Conservation (phyloP, 2,329 filamentous ascomycete species). For the Hypoxylon rubiginosum region DNA sequence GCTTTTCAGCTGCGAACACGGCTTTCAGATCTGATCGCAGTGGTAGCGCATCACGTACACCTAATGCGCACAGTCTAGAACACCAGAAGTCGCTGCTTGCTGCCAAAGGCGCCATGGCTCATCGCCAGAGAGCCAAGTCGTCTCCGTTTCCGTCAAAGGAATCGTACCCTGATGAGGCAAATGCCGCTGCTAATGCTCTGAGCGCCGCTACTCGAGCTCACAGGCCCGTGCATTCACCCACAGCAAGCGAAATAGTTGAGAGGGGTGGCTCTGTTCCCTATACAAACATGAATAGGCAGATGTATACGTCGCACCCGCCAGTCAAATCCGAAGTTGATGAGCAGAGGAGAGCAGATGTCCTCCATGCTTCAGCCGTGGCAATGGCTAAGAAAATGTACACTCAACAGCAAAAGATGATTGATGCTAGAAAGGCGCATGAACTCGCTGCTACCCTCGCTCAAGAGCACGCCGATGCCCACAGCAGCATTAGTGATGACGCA, state of each 20-base stretch:
- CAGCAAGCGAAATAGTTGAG: conserved; percentile 63
- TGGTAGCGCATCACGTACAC: conserved; percentile 56
- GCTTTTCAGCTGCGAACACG: conserved; percentile 77
- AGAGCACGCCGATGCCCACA: conserved; percentile 51
- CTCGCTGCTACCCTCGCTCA: conserved; percentile 47
- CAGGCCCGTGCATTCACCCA: conserved; percentile 61
- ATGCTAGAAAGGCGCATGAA: conserved; percentile 60
- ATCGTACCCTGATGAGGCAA: conserved; percentile 68
- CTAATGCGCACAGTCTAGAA: conserved; percentile 61
- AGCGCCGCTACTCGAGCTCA: conserved; percentile 80
- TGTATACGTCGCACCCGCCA: conserved; percentile 83
- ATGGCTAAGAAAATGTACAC: conserved; percentile 92
- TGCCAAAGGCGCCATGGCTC: conserved; percentile 81
- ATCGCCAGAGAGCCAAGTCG: conserved; percentile 74
- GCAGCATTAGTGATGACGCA: conserved; percentile 54
- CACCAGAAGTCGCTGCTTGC: conserved; percentile 78
- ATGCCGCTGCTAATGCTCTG: conserved; percentile 76
- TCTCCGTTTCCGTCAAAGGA: conserved; percentile 63
- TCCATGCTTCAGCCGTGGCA: conserved; percentile 85
- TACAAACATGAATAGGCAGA: conserved; percentile 76
- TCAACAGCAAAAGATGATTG: conserved; percentile 73
- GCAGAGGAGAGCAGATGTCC: conserved; percentile 75
- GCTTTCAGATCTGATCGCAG: conserved; percentile 69
- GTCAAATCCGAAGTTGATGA: conserved; percentile 81
- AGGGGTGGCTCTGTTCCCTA: conserved; percentile 76